These are phyloP conservation scores for Irpex lacteus DNA, from an alignment of 1,284 basidiomycete genomes.

Conservation along the genomic window DNA sequence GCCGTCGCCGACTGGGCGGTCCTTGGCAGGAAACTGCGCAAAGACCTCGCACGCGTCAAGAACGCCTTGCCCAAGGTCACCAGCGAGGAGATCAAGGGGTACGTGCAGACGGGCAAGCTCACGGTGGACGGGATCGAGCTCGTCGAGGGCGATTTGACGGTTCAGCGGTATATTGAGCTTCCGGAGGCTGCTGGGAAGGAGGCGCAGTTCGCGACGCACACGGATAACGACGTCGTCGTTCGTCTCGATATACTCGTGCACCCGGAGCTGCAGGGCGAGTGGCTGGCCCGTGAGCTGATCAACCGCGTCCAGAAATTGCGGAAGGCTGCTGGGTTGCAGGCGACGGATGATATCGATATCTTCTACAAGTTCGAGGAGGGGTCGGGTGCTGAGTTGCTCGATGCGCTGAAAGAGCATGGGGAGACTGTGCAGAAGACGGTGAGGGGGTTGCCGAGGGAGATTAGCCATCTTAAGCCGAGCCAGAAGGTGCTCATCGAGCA, in stretches of 20 bases:
- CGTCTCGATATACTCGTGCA: conserved; percentile 88
- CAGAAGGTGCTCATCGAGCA: conserved; percentile 70
- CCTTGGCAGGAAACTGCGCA: conserved; percentile 91
- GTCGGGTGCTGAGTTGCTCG: conserved; percentile 61
- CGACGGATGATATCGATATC: conserved; percentile 92
- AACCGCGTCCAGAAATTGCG: conserved; percentile 95
- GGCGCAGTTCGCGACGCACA: conserved; percentile 79
- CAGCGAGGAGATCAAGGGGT: conserved; percentile 84
- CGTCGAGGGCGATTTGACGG: conserved; percentile 85
- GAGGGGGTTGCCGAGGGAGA: conserved; percentile 67
- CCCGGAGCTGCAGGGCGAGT: conserved; percentile 85
- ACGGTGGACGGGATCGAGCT: conserved; percentile 90
- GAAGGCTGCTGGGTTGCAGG: conserved; percentile 93
- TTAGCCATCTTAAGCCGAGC: conserved; percentile 48
- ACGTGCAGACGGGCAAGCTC: conserved; percentile 76
- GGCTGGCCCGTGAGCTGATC: conserved; percentile 86
- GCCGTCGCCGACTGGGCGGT: conserved; percentile 96
- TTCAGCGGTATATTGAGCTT: conserved; percentile 89
- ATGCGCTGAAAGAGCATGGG: conserved; percentile 68
- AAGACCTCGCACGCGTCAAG: conserved; percentile 90
- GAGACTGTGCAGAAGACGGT: conserved; percentile 80
- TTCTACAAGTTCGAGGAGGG: conserved; percentile 84
- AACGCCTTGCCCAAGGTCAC: conserved; percentile 80
- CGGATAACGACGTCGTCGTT: conserved; percentile 94
- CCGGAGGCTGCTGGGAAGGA: conserved; percentile 44